Percentiles rank a stretch among this genome's conserved stretches.
Conservation (phyloP, 202 grass and related monocot genomes). For the Zizania palustris region DNA sequence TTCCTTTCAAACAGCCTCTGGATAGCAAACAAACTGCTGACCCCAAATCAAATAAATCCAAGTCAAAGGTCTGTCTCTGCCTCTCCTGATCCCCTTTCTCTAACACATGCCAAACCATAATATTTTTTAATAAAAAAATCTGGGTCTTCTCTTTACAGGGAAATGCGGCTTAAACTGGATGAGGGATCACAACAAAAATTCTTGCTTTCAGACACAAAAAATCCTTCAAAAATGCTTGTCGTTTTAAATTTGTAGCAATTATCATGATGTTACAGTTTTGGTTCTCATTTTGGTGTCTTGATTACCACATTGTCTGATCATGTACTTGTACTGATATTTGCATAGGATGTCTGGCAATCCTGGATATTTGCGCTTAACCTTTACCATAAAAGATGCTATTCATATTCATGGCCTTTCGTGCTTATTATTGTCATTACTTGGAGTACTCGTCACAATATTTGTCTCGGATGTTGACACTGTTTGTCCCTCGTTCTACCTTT, state of each 20-base stretch:
- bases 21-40: conserved; percentile 53
- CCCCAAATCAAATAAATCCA: conserved; percentile 71
- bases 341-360: conserved; percentile 7
- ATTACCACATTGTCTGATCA: conserved; percentile 14
- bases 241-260: conserved; percentile 35
- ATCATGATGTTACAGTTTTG: conserved; percentile 21
- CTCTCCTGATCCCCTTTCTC: background rate
- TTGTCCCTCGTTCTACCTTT: background rate
- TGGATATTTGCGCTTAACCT: background rate
- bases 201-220: background rate
- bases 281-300: conserved; percentile 22
- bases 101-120: background rate
- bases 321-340: background rate
- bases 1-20: conserved; percentile 69
- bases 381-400: background rate
- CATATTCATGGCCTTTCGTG: background rate
- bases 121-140: conserved; percentile 1
- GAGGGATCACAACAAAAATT: background rate
- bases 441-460: background rate
- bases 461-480: background rate
- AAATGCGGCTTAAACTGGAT: conserved; percentile 43
- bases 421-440: background rate
- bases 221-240: background rate
- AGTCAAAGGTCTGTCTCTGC: conserved; percentile 45
- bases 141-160: conserved; percentile 29